Evolutionary conservation across 31 red algal species (phyloP).

Genomic region (Asparagopsis taxiformis): DNA sequence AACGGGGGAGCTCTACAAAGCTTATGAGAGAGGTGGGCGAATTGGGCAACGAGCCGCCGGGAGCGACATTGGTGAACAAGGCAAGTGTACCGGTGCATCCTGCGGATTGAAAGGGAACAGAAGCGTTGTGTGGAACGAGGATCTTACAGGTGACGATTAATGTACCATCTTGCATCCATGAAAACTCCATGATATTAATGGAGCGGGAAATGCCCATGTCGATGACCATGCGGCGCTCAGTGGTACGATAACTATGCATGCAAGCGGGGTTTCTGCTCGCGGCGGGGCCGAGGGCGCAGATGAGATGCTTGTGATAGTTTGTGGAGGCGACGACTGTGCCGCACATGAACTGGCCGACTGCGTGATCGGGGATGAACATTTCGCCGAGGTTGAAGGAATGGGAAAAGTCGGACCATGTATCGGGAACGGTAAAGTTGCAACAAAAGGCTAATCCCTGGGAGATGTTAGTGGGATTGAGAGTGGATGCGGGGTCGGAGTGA

Average conservation of each 20-base stretch:
- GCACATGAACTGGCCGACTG: slow-evolving; percentile 60
- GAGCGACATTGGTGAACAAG: slow-evolving; percentile 33
- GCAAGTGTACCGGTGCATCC: slow-evolving; percentile 74
- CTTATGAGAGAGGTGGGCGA: slow-evolving; percentile 49
- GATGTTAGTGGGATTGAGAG: slow-evolving; percentile 25
- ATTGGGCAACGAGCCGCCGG: slow-evolving; percentile 24
- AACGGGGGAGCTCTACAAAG: slow-evolving; percentile 63
- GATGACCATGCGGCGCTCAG: slow-evolving; percentile 55
- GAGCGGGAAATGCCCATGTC: slow-evolving; percentile 55
- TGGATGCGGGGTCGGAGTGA: slow-evolving; percentile 17
- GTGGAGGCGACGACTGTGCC: slow-evolving; percentile 61
- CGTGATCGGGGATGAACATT: slow-evolving; percentile 72
- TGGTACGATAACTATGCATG: slow-evolving; percentile 34
- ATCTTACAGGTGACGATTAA: slow-evolving; percentile 68
- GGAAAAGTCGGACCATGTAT: slow-evolving; percentile 49
- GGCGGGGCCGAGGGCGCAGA: slow-evolving; percentile 58
- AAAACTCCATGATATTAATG: slow-evolving; percentile 72
- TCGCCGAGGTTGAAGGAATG: slow-evolving; percentile 57
- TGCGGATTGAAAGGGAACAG: slow-evolving; percentile 25
- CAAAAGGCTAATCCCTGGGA: slow-evolving; percentile 64
- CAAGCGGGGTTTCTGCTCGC: slow-evolving; percentile 18
- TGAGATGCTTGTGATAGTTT: slow-evolving; percentile 67
- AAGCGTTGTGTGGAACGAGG: slow-evolving; percentile 34
- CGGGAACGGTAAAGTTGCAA: slow-evolving; percentile 64
- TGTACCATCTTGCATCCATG: slow-evolving; percentile 70